Conservation (phyloP, 306 rosid species). For the Canavalia ensiformis region DNA sequence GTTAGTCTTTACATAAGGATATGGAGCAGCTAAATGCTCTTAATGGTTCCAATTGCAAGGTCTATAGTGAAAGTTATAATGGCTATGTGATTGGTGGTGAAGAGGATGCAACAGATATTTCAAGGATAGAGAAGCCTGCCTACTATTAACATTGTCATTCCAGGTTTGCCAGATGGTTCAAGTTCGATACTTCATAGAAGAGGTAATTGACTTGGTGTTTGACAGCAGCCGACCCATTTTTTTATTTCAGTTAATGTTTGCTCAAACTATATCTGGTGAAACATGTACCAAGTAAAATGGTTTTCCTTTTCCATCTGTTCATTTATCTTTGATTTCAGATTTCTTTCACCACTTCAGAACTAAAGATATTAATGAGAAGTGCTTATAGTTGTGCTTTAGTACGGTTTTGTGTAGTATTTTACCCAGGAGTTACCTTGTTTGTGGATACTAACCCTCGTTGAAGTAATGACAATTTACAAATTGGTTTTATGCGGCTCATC, state of each 20-base stretch:
- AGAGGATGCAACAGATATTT: conserved; percentile 56
- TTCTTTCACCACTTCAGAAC: not conserved
- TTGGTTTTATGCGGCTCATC: too few relatives aligned
- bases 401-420: too few relatives aligned
- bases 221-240: not conserved
- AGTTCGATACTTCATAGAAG: conserved; percentile 78
- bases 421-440: too few relatives aligned
- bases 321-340: not conserved
- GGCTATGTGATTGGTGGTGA: conserved; percentile 69
- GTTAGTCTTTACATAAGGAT: conserved; percentile 36
- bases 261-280: not conserved
- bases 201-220: conserved; percentile 58
- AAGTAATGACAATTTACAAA: too few relatives aligned
- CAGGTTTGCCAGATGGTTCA: conserved; percentile 76
- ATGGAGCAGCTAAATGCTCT: not conserved
- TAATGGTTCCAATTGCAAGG: conserved; percentile 49
- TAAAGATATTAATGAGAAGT: too few relatives aligned
- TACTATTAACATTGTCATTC: conserved; percentile 63
- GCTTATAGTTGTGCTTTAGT: too few relatives aligned
- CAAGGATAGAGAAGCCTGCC: conserved; percentile 55
- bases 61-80: conserved; percentile 57
- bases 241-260: not conserved
- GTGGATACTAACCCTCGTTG: too few relatives aligned
- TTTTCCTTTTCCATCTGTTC: not conserved
- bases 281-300: not conserved